Conservation (phyloP, 805 yeast species). For the Yamadazyma ubonensis region DNA sequence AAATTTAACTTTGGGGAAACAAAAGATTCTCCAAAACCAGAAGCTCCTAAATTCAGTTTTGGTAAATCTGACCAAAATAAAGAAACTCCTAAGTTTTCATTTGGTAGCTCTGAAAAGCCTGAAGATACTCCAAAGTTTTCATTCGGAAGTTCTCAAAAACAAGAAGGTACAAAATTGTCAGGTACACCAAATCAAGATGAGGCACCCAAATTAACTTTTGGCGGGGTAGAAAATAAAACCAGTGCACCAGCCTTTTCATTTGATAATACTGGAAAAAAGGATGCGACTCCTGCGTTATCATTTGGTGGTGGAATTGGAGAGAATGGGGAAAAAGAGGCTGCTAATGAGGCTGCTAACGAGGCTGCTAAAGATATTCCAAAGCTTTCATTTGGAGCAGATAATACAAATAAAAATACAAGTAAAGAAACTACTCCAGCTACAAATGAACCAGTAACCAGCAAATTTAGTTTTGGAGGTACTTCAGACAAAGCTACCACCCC, state of each 20-base stretch:
- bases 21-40: conserved; percentile 5
- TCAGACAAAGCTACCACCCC: conserved; percentile 3
- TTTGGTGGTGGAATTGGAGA: too few species aligned
- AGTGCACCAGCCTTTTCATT: conserved; percentile 13
- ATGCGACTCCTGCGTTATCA: too few species aligned
- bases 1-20: conserved; percentile 13
- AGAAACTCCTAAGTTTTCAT: conserved; percentile 13
- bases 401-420: too few species aligned
- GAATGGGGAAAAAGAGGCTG: too few species aligned
- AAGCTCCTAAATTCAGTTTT: conserved; percentile 9
- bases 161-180: conserved; percentile 5
- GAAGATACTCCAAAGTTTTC: conserved; percentile 8
- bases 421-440: conserved; percentile 2
- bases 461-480: conserved; percentile 6
- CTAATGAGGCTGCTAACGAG: too few species aligned
- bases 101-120: conserved; percentile 10
- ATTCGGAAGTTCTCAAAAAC: conserved; percentile 9
- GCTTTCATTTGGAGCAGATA: too few species aligned
- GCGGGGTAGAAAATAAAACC: too few species aligned
- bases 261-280: too few species aligned
- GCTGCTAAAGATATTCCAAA: too few species aligned
- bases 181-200: too few species aligned
- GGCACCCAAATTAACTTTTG: too few species aligned
- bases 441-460: conserved; percentile 6
- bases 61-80: conserved; percentile 3